Evolutionary conservation across 2,329 filamentous ascomycete species (phyloP), one percentile per base, ranked within the genome.

Genomic region (Magnaporthales sp.): DNA sequence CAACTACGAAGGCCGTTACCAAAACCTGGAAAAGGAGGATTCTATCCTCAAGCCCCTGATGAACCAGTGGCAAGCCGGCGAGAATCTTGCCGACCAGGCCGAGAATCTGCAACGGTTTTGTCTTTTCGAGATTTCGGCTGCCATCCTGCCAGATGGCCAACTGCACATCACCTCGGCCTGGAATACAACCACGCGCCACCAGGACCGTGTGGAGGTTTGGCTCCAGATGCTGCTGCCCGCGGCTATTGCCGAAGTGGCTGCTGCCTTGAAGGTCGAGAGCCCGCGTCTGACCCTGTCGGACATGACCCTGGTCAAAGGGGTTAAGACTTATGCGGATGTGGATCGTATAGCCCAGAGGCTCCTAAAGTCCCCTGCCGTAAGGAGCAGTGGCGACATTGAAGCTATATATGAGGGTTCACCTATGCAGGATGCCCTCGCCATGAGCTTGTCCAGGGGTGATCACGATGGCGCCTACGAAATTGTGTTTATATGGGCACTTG

Each of bases 391-490:
- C 30, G 56, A 84, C 6, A 69, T 77, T n/a, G 73, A 78, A 38
- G 79, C 81, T 66, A 71, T 79, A 0, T 79, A 78, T 61, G 77
- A 77, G 2, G 77, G 75, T 68, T 74, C 77, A 8, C 72, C 76
- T 1, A 70, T 75, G 3, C 79, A 81, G 62, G 27, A 64, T 26
- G 66, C 46, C 62, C 58, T 67, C 2, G 62, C 75, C 0, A 32
- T 71, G 26, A 62, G 58, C 58, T 24, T 11, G 15, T 15, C 58
- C 58, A 62, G 10, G 30, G 9, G 30, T 9, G 5, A 31, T 9
- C 30, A 31, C 30, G 62, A 64, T 22, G 68, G 67, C 38, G 62
- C 66, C 1, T 72, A 72, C 38, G 68, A 30, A 32, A 66, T 68
- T 6, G 30, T 56, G 11, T 67, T 63, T 56, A 64, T 68, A 11